Percentiles rank a stretch among this genome's conserved stretches.
These are phyloP conservation scores for Serpula lacrymans DNA, from an alignment of 768 basidiomycete species.

Conservation along the genomic window DNA sequence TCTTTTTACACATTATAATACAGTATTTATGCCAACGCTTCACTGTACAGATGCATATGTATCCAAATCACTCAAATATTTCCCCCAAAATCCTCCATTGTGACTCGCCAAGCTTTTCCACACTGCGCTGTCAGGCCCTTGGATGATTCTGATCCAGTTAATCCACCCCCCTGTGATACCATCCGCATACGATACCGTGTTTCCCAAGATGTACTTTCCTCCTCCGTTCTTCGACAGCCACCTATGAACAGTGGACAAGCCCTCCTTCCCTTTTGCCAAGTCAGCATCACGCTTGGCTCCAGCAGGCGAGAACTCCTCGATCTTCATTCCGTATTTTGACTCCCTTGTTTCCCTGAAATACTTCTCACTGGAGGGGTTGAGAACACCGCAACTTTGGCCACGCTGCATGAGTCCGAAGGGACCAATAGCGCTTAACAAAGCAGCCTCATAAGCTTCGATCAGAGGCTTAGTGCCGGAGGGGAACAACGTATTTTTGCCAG, in stretches of 20 bases:
- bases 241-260: not conserved
- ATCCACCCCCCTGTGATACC: slow-evolving; percentile 32
- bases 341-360: not conserved
- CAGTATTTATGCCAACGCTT: too few species aligned
- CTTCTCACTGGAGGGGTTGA: not conserved
- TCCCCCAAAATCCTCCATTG: slow-evolving; percentile 40
- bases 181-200: slow-evolving; percentile 37
- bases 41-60: slow-evolving; percentile 30
- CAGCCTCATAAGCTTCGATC: slow-evolving; percentile 29
- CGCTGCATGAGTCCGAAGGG: not conserved
- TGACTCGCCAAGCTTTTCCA: slow-evolving; percentile 39
- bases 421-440: not conserved
- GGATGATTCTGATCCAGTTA: slow-evolving; percentile 27
- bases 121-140: slow-evolving; percentile 35
- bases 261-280: not conserved
- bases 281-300: not conserved
- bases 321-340: not conserved
- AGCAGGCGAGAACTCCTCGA: not conserved
- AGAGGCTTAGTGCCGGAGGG: slow-evolving; percentile 33
- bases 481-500: slow-evolving; percentile 35
- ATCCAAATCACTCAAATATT: slow-evolving; percentile 25
- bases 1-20: too few species aligned
- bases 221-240: slow-evolving; percentile 18
- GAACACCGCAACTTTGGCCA: not conserved
- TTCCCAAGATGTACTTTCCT: slow-evolving; percentile 36